Base-by-base conservation (phyloP, 352 stramenopile species). In the Pythium folliculosum region DNA sequence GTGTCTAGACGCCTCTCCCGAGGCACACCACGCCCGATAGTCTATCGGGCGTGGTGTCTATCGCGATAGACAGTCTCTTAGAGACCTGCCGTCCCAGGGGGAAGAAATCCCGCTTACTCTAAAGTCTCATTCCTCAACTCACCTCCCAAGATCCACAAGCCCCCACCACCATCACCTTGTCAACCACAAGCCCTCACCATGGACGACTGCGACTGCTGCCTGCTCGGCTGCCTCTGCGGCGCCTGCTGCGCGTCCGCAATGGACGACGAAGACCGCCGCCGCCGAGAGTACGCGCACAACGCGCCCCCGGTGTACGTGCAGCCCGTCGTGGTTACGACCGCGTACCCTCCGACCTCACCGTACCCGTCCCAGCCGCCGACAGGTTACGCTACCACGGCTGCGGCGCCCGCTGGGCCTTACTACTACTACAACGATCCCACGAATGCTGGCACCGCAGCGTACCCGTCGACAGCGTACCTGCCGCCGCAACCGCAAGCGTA, bases 151-250 rank as follows among this genome's bases (percentile, higher is more conserved):
- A 5, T 32, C 35, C 35, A 40, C 35, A 10, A 40, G 8, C 35
- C 35, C 35, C 35, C 12, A 16, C 35, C 35, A 10, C 32, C 32
- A 5, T 9, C 32, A 10, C 32, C 32, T 37, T 37, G 5, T 40
- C 35, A 32, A 32, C 35, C 12, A 10, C 35, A 40, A 40, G 35
- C 35, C 35, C 35, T 12, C 35, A 40, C 35, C 4, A 66, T 66
- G 47, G 60, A 66, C 48, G 35, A 52, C 27, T 54, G 62, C 52
- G 40, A 56, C 22, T 54, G 45, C 30, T 68, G 62, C 43, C 53
- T 60, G 9, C 53, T 60, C 53, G 53, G 53, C 35, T 49, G 30
- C 37, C 35, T 47, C 35, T 60, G 53, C 37, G 53, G 53, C 22
- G 53, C 35, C n/a, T 59, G 57, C 32, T 59, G 52, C n/a, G 52